Evolutionary conservation across 371 early-diverging fungal species (phyloP), one percentile per base, ranked within the genome.

Genomic region (Conidiobolus incongruus): DNA sequence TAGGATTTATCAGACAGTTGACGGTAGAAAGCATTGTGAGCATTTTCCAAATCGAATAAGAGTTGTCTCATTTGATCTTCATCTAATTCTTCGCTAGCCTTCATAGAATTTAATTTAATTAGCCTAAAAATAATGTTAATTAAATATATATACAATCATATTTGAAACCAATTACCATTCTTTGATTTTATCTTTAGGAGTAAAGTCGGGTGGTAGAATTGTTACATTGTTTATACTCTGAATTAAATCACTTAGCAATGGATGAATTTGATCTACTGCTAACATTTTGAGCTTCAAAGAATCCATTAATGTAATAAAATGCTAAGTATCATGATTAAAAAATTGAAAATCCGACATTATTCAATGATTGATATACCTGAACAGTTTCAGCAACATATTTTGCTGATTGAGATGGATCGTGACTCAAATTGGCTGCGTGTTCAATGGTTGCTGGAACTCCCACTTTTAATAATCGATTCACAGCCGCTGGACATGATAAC

Each of bases 231-330:
- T 91, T 34, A 95, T 60, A 31, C 79, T 68, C 53, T 88, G 83
- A 39, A 93, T 72, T 33, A 95, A 49, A 23, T 93, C 93, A 1
- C 77, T 72, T n/a, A 95, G 56, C 40, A 80, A 61, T 16, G 91
- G 94, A 48, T 93, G 92, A 8, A 94, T 59, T 44, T 88, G 76
- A 52, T 95, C 96, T 2, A 84, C 88, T 0, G 90, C 89, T 16
- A 68, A 63, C 59, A 83, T 69, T 38, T 80, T 76, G 46, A 95
- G 54, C 46, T 78, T 84, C 23, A 93, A 65, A 17, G 77, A 68
- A 56, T 95, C 94, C 83, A 87, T 79, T 10, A 83, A 59, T 1
- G 93, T 95, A 50, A 92, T 91, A 53, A 89, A 95, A 49, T 64
- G 67, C 72, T 77, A 51, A 13, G 40, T 26, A 29, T 43, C 24